phyloP scores from a whole-genome alignment of 441 rosid species.

The Arabidopsis lyrata region DNA sequence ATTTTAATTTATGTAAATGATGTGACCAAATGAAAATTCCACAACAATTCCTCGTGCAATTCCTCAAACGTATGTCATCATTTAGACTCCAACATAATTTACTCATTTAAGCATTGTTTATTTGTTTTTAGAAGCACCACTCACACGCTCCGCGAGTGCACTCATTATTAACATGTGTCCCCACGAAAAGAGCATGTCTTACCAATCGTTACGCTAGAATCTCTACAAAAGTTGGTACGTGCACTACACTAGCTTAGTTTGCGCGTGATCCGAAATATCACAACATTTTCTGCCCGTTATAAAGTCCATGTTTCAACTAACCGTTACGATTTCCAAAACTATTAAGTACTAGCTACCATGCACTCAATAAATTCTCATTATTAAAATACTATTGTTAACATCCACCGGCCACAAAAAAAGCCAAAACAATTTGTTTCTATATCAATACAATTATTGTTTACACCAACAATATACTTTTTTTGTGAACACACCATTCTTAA shows the following conservation, averaged over 20 bases:
- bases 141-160: constrained; percentile 11
- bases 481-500: background rate
- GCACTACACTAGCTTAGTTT: background rate
- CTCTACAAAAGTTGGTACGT: background rate
- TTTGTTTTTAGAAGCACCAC: background rate
- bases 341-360: background rate
- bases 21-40: too few relatives aligned
- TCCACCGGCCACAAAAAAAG: background rate
- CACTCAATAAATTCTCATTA: constrained; percentile 10
- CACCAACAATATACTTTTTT: background rate
- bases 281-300: constrained; percentile 27
- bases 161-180: background rate
- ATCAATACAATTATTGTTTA: background rate
- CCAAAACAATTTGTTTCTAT: background rate
- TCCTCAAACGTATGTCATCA: too few relatives aligned
- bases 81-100: constrained; percentile 14
- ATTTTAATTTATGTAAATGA: too few relatives aligned
- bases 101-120: background rate
- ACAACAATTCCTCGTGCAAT: too few relatives aligned
- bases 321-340: constrained; percentile 6
- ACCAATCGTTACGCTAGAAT: background rate
- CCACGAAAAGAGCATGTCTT: constrained; percentile 16
- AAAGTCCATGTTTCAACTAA: background rate
- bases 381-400: background rate
- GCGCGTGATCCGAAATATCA: constrained; percentile 1